A percentile compares a stretch with the other conserved stretches of the same genome.
phyloP scores from a whole-genome alignment of 441 rosid species.

The Metrosideros polymorpha region DNA sequence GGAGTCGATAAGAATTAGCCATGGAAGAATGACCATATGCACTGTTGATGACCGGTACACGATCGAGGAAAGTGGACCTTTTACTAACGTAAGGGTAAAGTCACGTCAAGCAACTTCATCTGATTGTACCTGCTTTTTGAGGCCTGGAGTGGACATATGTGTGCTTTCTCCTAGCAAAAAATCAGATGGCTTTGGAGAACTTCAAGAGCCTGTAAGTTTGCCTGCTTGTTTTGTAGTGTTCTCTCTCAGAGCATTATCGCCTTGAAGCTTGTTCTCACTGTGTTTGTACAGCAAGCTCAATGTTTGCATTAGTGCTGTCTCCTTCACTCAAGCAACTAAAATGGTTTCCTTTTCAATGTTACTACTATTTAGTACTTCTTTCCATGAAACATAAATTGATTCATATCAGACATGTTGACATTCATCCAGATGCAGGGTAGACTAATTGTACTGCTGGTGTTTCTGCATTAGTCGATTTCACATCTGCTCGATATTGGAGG shows the following conservation, averaged over 20 bases:
- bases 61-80: slow-evolving; percentile 33
- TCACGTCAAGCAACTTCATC: slow-evolving; percentile 54
- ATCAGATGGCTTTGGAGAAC: slow-evolving; percentile 12
- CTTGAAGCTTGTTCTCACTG: neutral
- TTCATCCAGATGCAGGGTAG: neutral
- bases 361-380: neutral
- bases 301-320: neutral
- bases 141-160: slow-evolving; percentile 75
- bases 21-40: slow-evolving; percentile 43
- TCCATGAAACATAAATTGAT: neutral
- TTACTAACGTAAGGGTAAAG: slow-evolving; percentile 54
- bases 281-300: neutral
- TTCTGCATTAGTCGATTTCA: neutral
- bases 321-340: neutral
- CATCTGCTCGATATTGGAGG: neutral
- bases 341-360: neutral
- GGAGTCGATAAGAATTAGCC: slow-evolving; percentile 38
- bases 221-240: neutral
- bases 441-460: neutral
- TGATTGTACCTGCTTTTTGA: slow-evolving; percentile 71
- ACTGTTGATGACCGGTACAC: slow-evolving; percentile 18
- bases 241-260: neutral
- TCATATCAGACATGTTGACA: neutral
- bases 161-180: slow-evolving; percentile 27
- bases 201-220: slow-evolving; percentile 25